Conservation (phyloP, 306 rosid species). For the Cicer judaicum region DNA sequence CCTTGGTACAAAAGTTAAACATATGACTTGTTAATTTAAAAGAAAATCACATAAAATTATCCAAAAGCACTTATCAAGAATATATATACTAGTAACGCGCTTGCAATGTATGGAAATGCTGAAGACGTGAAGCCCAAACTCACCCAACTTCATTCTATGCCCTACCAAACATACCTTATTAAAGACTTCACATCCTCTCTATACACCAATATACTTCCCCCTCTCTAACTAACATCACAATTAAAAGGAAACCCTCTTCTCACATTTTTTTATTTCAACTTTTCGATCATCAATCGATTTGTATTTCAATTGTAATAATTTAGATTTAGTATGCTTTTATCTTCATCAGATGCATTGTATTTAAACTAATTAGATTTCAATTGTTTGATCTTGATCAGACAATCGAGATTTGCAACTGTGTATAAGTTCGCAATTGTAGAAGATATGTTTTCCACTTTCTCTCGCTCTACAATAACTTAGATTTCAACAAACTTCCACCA, state of each 20-base stretch:
- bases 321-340: neutral
- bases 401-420: neutral
- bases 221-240: slow-evolving; percentile 43
- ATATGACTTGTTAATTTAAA: neutral
- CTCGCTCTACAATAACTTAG: slow-evolving; percentile 47
- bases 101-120: too few species aligned
- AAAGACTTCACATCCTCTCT: slow-evolving; percentile 35
- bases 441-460: neutral
- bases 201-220: slow-evolving; percentile 31
- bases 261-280: neutral
- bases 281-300: neutral
- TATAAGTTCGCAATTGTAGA: neutral
- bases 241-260: neutral
- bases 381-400: neutral
- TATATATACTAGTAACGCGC: too few species aligned
- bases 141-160: slow-evolving; percentile 38
- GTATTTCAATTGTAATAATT: neutral
- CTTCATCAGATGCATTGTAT: neutral
- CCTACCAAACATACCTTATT: slow-evolving; percentile 22
- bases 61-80: too few species aligned
- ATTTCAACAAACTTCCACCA: slow-evolving; percentile 42
- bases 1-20: neutral
- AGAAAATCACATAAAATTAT: neutral
- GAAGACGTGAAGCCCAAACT: slow-evolving; percentile 48
- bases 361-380: neutral